Evolutionary conservation across 2,329 filamentous ascomycete genomes (phyloP), one percentile per base, ranked within the genome.

Genomic region (Diplodia intermedia): DNA sequence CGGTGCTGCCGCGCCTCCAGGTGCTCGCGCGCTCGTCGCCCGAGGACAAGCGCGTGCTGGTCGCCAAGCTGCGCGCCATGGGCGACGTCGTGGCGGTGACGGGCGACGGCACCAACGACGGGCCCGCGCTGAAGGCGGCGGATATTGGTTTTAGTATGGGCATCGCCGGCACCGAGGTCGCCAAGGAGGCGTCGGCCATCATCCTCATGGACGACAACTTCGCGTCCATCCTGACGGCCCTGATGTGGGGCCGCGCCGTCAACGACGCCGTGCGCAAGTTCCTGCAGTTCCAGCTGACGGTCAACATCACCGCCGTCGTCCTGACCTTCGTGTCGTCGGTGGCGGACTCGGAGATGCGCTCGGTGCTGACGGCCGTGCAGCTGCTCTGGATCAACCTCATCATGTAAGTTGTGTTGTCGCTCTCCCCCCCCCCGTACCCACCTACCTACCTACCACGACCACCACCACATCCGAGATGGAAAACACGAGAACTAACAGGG

Each of bases 381-480:
- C 94, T 97, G 70, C 86, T 97, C 69, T 97, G 92, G 93, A 92
- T 97, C 78, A 97, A 97, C 79, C 94, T 97, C 91, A 86, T 95
- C 67, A 97, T 93, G 0, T 63, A 52, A 63, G 43, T 36, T 20
- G 23, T 26, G 23, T 26, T 26, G 23, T 26, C 3, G 23, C 26
- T 20, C 26, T 26, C 15, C 20, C 31, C 20, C 8, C 38, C 11
- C 23, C 23, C 23, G 23, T 23, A 23, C 23, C 23, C 2, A 23
- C 23, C 23, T 23, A 23, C 23, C 23, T 23, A 2, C 23, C 23
- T 1, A 23, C 23, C 23, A 23, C 23, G 2, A 26, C 23, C 23
- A 26, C 23, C 23, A 2, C 23, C 23, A 23, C 23, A 23, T 23
- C 1, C 23, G 23, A 23, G 23, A 31, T 6, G 3, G 6, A 31